Base-by-base conservation (phyloP, 768 basidiomycete species). In the Nidularia pulvinata region DNA sequence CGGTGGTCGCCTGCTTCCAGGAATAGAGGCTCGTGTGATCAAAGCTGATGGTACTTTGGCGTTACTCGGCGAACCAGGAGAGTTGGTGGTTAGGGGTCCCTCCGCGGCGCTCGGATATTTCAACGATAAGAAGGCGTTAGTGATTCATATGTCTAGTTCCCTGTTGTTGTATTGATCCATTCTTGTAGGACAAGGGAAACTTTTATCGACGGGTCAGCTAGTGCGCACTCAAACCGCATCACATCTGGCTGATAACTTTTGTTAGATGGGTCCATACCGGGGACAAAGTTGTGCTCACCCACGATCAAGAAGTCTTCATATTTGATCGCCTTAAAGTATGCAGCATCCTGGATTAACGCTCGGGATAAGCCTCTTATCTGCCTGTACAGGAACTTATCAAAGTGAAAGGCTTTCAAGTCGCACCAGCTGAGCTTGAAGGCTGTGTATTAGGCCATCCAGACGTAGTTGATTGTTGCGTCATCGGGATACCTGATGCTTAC, bases 241-340 rank as follows among this genome's bases (percentile, higher is more conserved):
- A 30, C 25, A 30, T 30, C 25, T 30, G 25, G 25, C 25, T 30
- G 25, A 30, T 30, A 7, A n/a, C 34, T 25, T n/a, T 16, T 32
- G 9, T 49, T 53, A 82, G 82, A 30, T 88, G 86, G 88, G 64
- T 86, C 14, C 73, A 73, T 48, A 88, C 88, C 1, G 87, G 85
- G 1, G 85, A 87, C 56, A 77, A 84, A 59, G 85, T 83, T 10
- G 54, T 69, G 5, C 67, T 87, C 45, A 74, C 73, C 32, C 66
- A 76, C 47, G 71, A 79, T 45, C 68, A 72, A 7, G 85, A 87
- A 51, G 56, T 87, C 1, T 84, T 79, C 49, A 74, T 86, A 42
- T 59, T 80, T 7, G 85, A 87, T 62, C 76, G 86, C 34, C 67
- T 86, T 50, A 87, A 88, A 73, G 83, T 80, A 52, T n/a, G 60